A percentile compares a stretch with the other conserved stretches of the same genome.
phyloP scores from a whole-genome alignment of 192 early-diverging fungal genomes.

The Coemansia aciculifera region DNA sequence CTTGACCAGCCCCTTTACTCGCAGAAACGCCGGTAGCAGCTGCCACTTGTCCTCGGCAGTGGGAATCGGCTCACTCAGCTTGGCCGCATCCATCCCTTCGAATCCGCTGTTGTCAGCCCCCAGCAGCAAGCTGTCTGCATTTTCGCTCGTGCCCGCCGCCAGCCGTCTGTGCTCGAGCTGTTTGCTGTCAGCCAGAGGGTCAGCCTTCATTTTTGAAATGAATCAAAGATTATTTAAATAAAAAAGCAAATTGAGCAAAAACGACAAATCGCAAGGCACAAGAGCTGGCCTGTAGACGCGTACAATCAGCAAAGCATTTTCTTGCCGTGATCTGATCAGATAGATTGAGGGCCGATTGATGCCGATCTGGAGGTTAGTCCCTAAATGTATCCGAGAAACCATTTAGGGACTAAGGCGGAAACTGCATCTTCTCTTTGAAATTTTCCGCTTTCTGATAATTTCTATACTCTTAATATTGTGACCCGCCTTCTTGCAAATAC shows the following conservation, averaged over 20 bases:
- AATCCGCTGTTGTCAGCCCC: conserved; percentile 3
- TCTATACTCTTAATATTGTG: neutral
- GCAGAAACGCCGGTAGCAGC: conserved; percentile 93
- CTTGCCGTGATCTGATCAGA: neutral
- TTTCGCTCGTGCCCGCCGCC: conserved; percentile 4
- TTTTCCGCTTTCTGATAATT: too few species aligned
- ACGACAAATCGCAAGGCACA: too few species aligned
- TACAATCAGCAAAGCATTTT: neutral
- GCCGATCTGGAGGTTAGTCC: neutral
- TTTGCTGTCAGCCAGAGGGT: neutral
- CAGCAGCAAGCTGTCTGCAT: conserved; percentile 26
- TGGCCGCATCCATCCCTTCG: neutral
- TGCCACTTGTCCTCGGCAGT: conserved; percentile 91
- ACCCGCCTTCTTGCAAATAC: neutral
- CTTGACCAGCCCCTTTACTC: conserved; percentile 96
- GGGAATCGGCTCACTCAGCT: conserved; percentile 47
- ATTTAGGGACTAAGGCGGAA: neutral
- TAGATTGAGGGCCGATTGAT: neutral
- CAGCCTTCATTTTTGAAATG: conserved; percentile 21
- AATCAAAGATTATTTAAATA: neutral
- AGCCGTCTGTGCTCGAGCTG: conserved; percentile 29
- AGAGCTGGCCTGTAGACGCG: too few species aligned
- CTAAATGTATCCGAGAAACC: neutral
- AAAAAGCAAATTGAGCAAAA: neutral
- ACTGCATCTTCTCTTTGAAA: neutral